phyloP scores from a whole-genome alignment of 345 rosid genomes.

The Aurinia saxatilis region DNA sequence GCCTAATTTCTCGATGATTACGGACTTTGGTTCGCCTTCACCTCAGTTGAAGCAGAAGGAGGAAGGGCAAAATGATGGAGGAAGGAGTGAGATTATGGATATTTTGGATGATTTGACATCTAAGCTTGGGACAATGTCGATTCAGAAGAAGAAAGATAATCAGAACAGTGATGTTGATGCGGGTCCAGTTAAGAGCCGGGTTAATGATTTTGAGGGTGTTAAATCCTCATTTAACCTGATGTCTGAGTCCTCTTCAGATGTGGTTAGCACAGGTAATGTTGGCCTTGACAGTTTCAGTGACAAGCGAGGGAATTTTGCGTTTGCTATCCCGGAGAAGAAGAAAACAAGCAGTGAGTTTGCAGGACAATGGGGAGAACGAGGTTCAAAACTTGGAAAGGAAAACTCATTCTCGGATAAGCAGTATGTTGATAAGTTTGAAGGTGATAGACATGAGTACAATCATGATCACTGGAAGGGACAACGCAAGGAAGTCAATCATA shows the following conservation, averaged over 20 bases:
- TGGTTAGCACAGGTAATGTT: neutral
- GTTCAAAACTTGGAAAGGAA: conserved; percentile 11
- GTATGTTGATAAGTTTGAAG: too few species aligned
- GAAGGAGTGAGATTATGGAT: conserved; percentile 57
- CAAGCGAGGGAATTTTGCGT: conserved; percentile 11
- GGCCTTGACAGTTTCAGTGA: conserved; percentile 14
- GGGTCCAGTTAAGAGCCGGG: neutral
- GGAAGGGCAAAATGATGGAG: conserved; percentile 15
- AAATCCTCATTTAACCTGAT: conserved; percentile 41
- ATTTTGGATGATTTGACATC: conserved; percentile 68
- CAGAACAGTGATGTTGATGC: conserved; percentile 13
- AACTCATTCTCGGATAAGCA: conserved; percentile 22
- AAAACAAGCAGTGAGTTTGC: conserved; percentile 1
- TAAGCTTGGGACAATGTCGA: conserved; percentile 67
- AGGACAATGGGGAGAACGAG: conserved; percentile 12
- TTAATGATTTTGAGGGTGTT: conserved; percentile 34
- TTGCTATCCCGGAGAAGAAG: conserved; percentile 19
- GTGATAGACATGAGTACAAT: neutral
- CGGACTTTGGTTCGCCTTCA: conserved; percentile 66
- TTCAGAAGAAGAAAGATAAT: conserved; percentile 45
- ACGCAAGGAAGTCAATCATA: conserved; percentile 19
- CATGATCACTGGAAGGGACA: conserved; percentile 22
- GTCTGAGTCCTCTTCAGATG: conserved; percentile 23
- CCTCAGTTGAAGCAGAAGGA: conserved; percentile 26
- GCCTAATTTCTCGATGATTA: conserved; percentile 37